phyloP scores from a whole-genome alignment of 2,329 filamentous ascomycete species.

The Calonectria pseudoturangicola region DNA sequence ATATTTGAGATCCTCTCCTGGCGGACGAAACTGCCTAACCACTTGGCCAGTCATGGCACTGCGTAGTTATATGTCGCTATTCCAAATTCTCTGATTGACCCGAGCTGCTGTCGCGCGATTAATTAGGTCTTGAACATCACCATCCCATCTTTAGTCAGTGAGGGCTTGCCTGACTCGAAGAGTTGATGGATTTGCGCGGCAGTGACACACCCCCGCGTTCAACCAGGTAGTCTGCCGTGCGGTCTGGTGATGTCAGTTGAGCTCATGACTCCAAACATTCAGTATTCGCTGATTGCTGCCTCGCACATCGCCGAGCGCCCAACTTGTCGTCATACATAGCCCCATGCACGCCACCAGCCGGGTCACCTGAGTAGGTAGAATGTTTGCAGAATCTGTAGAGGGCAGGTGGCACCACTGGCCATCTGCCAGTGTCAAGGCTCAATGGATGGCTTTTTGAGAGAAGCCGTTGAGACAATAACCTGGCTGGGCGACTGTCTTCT shows the following conservation, averaged over 20 bases:
- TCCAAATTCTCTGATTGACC: no score
- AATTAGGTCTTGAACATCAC: neutral
- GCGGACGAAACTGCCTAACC: neutral
- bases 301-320: constrained; percentile 28
- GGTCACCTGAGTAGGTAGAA: neutral
- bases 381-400: neutral
- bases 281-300: constrained; percentile 19
- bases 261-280: neutral
- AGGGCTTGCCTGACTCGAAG: neutral
- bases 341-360: constrained; percentile 30
- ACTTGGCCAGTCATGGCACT: neutral
- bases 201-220: constrained; percentile 3
- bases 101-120: neutral
- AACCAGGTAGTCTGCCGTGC: neutral
- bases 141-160: no score
- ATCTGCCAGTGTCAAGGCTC: neutral
- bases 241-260: constrained; percentile 29
- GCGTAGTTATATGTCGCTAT: no score
- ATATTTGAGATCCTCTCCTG: neutral
- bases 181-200: neutral
- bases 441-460: neutral
- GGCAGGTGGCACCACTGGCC: constrained; percentile 4
- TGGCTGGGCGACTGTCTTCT: constrained; percentile 33
- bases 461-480: constrained; percentile 15
- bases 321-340: constrained; percentile 32